Evolutionary conservation across 495 filamentous ascomycete genomes (phyloP).

Genomic region (Glarea lozoyensis): DNA sequence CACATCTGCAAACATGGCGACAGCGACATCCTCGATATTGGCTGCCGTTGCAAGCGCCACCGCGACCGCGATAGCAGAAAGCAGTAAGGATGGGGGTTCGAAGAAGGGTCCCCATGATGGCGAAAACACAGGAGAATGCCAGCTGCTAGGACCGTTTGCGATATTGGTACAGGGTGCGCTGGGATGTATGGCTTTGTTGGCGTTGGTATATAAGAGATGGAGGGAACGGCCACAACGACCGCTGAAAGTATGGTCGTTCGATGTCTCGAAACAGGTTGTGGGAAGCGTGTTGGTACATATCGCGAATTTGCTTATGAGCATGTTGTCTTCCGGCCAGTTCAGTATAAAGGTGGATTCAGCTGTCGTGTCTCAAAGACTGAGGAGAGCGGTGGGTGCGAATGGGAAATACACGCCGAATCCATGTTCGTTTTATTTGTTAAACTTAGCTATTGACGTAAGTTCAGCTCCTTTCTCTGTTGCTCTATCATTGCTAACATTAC

Average conservation of each 20-base stretch:
- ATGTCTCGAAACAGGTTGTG: conserved; percentile 95
- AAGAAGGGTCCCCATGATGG: background rate
- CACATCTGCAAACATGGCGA: conserved; percentile 18
- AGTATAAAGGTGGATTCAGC: conserved; percentile 20
- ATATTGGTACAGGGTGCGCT: conserved; percentile 82
- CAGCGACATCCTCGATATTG: conserved; percentile 18
- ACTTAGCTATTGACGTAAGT: conserved; percentile 92
- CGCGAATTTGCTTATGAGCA: conserved; percentile 87
- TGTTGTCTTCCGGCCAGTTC: conserved; percentile 82
- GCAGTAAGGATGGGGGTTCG: background rate
- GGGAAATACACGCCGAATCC: conserved; percentile 74
- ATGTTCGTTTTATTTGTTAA: conserved; percentile 91
- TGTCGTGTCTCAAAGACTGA: conserved; percentile 7
- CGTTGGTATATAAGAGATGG: conserved; percentile 89
- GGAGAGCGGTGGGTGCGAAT: conserved; percentile 32
- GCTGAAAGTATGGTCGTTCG: conserved; percentile 91
- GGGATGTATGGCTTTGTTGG: conserved; percentile 72
- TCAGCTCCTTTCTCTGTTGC: conserved; percentile 2
- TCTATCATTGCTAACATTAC: background rate
- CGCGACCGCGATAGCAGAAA: conserved; percentile 5
- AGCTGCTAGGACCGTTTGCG: conserved; percentile 77
- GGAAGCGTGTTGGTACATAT: conserved; percentile 84
- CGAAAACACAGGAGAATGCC: conserved; percentile 53
- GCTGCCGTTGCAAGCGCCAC: conserved; percentile 23
- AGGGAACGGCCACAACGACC: conserved; percentile 86